A percentile compares a stretch with the other conserved stretches of the same genome.
Conservation (phyloP, 345 rosid genomes). For the Litchi chinensis region DNA sequence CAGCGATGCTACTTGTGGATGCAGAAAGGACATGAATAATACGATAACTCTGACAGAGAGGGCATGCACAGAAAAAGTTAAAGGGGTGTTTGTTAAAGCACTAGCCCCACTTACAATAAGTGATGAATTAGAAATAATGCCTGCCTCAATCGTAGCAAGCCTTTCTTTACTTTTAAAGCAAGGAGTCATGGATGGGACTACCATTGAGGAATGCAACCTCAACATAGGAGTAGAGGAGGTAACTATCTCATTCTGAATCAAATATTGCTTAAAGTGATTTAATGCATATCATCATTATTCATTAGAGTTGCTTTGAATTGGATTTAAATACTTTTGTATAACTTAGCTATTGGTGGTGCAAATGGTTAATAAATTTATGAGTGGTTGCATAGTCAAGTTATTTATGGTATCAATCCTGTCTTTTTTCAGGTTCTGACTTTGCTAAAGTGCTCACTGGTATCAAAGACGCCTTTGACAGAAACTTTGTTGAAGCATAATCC, state of each 20-base stretch:
- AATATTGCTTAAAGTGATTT: not conserved
- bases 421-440: constrained; percentile 26
- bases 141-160: constrained; percentile 14
- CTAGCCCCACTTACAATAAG: not conserved
- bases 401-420: not conserved
- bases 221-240: constrained; percentile 17
- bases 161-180: constrained; percentile 17
- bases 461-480: constrained; percentile 25
- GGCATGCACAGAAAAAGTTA: too few relatives aligned
- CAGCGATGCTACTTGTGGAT: not conserved
- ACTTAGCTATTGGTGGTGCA: too few relatives aligned
- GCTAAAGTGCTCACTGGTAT: constrained; percentile 22
- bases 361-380: too few relatives aligned
- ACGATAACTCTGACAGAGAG: not conserved
- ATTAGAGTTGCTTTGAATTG: too few relatives aligned
- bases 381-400: too few relatives aligned
- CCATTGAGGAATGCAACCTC: constrained; percentile 17
- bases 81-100: constrained; percentile 29
- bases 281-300: too few relatives aligned
- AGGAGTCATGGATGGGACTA: constrained; percentile 15
- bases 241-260: not conserved
- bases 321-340: too few relatives aligned
- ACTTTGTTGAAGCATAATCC: constrained; percentile 15
- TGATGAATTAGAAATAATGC: constrained; percentile 25
- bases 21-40: not conserved